Percentiles rank a stretch among this genome's conserved stretches.
phyloP scores from a whole-genome alignment of 768 basidiomycete genomes.

The Calocera cornea region DNA sequence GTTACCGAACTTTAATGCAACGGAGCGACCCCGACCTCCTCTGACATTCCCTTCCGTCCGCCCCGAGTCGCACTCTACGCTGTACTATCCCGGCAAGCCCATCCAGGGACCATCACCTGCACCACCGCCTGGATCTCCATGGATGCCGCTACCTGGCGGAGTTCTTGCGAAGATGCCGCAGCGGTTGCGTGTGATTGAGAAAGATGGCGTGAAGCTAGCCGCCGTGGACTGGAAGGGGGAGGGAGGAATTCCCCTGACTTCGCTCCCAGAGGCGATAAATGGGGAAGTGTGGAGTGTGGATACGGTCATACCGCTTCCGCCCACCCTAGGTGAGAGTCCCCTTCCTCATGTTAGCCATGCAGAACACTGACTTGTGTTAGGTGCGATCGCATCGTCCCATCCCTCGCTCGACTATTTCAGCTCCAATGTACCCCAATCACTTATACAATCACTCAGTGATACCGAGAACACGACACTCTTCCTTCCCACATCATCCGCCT shows the following conservation, averaged over 20 bases:
- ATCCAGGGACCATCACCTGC: conserved; percentile 48
- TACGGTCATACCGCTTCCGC: conserved; percentile 59
- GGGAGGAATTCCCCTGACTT: conserved; percentile 36
- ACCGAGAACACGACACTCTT: conserved; percentile 75
- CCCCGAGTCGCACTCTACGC: conserved; percentile 38
- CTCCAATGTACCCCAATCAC: conserved; percentile 51
- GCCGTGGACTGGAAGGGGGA: conserved; percentile 55
- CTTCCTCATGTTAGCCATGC: conserved; percentile 5
- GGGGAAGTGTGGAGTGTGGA: conserved; percentile 66
- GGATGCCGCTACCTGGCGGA: conserved; percentile 74
- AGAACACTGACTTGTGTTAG: conserved; percentile 26
- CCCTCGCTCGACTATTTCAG: conserved; percentile 58
- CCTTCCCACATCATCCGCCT: conserved; percentile 74
- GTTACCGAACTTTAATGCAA: conserved; percentile 58
- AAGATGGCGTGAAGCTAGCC: conserved; percentile 14
- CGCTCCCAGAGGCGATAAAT: conserved; percentile 44
- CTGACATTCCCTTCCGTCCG: conserved; percentile 24
- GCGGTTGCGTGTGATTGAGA: conserved; percentile 49
- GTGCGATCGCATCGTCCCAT: conserved; percentile 43
- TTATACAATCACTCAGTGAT: conserved; percentile 43
- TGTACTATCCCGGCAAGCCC: conserved; percentile 53
- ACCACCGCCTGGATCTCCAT: conserved; percentile 66
- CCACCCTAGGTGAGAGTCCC: conserved; percentile 48
- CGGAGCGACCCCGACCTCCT: conserved; percentile 17
- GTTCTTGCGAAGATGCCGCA: conserved; percentile 72